A percentile compares a stretch with the other conserved stretches of the same genome.
Conservation (phyloP, 2,329 filamentous ascomycete species). For the Aulographum hederae region DNA sequence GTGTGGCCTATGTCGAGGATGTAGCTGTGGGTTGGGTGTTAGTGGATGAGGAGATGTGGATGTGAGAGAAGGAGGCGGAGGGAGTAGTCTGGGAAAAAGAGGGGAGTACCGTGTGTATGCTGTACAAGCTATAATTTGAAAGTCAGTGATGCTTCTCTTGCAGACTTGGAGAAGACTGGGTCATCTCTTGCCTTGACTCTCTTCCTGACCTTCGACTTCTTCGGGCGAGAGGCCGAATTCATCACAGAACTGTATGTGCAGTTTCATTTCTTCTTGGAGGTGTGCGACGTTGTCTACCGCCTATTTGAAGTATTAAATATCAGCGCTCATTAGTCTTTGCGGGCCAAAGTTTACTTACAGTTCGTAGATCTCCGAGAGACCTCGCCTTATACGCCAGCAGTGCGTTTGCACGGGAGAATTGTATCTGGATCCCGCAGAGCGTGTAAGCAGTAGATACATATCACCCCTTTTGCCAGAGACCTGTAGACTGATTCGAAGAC, state of each 20-base stretch:
- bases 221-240: slow-evolving; percentile 58
- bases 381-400: slow-evolving; percentile 74
- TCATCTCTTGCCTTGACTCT: slow-evolving; percentile 44
- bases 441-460: no score
- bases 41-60: slow-evolving; percentile 1
- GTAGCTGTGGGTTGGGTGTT: slow-evolving; percentile 31
- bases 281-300: slow-evolving; percentile 56
- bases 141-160: no score
- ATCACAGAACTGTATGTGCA: slow-evolving; percentile 71
- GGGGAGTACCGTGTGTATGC: slow-evolving; percentile 47
- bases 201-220: slow-evolving; percentile 55
- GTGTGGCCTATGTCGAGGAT: slow-evolving; percentile 78
- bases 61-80: neutral
- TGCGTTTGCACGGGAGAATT: slow-evolving; percentile 76
- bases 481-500: neutral
- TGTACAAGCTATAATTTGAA: slow-evolving; percentile 52
- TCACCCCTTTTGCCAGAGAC: neutral
- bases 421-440: no score
- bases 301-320: slow-evolving; percentile 14
- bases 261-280: slow-evolving; percentile 58
- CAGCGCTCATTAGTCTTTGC: no score
- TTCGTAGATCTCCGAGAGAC: slow-evolving; percentile 51
- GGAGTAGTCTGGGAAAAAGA: neutral
- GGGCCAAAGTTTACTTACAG: slow-evolving; percentile 28
- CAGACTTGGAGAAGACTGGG: neutral